phyloP scores from a whole-genome alignment of 2,329 filamentous ascomycete genomes.

The Phialemoniopsis sp. region DNA sequence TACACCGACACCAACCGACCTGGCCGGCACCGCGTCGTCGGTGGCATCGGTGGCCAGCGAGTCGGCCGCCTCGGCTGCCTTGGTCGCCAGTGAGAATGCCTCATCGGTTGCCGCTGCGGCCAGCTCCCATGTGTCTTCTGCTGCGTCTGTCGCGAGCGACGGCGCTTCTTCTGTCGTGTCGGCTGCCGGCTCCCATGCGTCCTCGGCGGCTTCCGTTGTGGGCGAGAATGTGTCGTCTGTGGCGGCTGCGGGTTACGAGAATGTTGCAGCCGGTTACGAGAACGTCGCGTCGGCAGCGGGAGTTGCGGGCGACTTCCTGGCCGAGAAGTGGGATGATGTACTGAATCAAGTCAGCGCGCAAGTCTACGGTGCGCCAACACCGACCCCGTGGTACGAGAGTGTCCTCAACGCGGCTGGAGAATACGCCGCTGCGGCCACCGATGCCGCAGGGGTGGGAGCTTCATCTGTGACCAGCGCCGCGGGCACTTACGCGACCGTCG shows the following conservation, averaged over 20 bases:
- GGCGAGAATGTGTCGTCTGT: conserved; percentile 45
- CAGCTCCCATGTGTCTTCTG: conserved; percentile 44
- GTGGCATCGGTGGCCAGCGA: conserved; percentile 40
- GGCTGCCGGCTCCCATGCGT: conserved; percentile 26
- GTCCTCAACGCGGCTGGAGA: conserved; percentile 43
- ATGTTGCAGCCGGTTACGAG: conserved; percentile 2
- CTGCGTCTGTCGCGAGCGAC: conserved; percentile 27
- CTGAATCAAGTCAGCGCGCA: conserved; percentile 64
- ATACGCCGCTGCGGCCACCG: conserved; percentile 57
- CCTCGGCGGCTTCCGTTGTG: conserved; percentile 29
- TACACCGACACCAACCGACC: conserved; percentile 54
- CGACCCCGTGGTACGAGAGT: conserved; percentile 51
- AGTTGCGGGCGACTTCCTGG: conserved; percentile 16
- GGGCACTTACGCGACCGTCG: conserved; percentile 57
- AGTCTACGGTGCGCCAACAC: conserved; percentile 64
- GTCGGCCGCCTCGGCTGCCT: conserved; percentile 38
- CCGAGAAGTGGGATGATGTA: conserved; percentile 58
- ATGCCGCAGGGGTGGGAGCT: conserved; percentile 25
- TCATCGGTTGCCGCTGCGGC: conserved; percentile 36
- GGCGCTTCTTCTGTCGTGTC: conserved; percentile 32
- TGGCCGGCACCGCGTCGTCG: conserved; percentile 42
- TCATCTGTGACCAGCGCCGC: conserved; percentile 34
- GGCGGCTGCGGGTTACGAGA: conserved; percentile 18
- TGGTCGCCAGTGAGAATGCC: conserved; percentile 42
- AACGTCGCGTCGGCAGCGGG: conserved; percentile 1